These are phyloP conservation scores for Zea mays DNA, from an alignment of 176 grass and related monocot genomes.

Conservation along the genomic window Zm-B73-REFERENCE-NAM-5.0 NC_050099.1:3339501-3340000, in stretches of 20 bases:
- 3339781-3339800: slow-evolving; percentile 52
- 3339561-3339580: slow-evolving; percentile 40
- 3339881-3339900: slow-evolving; percentile 33
- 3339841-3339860: slow-evolving; percentile 59
- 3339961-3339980: slow-evolving; percentile 48
- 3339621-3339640: slow-evolving; percentile 61
- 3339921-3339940: slow-evolving; percentile 59
- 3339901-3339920: slow-evolving; percentile 36
- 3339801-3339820: slow-evolving; percentile 28
- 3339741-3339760: slow-evolving; percentile 54
- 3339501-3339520: slow-evolving; percentile 49
- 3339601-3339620: slow-evolving; percentile 50
- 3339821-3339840: slow-evolving; percentile 38
- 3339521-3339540: slow-evolving; percentile 37
- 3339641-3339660: slow-evolving; percentile 32
- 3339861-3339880: slow-evolving; percentile 68
- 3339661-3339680: slow-evolving; percentile 33
- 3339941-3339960: slow-evolving; percentile 50
- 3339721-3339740: slow-evolving; percentile 54
- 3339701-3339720: slow-evolving; percentile 20
- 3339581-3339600: slow-evolving; percentile 47
- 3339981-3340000: slow-evolving; percentile 51
- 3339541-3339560: slow-evolving; percentile 11
- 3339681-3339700: slow-evolving; percentile 46
- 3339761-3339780: slow-evolving; percentile 30